Evolutionary conservation across 2,329 filamentous ascomycete genomes (phyloP).

Genomic region (Colletotrichum lentis): DNA sequence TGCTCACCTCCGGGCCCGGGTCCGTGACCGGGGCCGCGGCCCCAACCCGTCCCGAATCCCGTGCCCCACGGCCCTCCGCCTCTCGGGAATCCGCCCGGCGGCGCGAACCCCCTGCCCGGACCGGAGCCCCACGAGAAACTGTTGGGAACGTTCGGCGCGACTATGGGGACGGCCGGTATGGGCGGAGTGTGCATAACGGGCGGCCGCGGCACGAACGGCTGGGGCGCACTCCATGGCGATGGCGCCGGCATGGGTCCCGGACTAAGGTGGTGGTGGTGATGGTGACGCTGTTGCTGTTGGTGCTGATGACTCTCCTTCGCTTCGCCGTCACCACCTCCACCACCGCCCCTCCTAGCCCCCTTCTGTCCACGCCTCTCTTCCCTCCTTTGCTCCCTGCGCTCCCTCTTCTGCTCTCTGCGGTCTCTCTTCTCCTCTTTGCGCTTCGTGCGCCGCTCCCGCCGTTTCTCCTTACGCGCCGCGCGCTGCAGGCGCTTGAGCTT

Average conservation of each 20-base stretch:
- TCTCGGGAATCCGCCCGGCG: background rate
- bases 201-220: conserved; percentile 15
- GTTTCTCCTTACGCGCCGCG: conserved; percentile 43
- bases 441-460: conserved; percentile 43
- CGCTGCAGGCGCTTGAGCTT: conserved; percentile 45
- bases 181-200: conserved; percentile 19
- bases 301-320: conserved; percentile 10
- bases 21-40: background rate
- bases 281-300: conserved; percentile 8
- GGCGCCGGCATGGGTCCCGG: conserved; percentile 2
- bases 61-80: conserved; percentile 12
- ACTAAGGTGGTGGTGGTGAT: conserved; percentile 14
- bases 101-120: conserved; percentile 4
- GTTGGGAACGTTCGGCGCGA: background rate
- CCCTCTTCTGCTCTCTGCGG: conserved; percentile 47
- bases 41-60: conserved; percentile 28
- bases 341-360: conserved; percentile 43
- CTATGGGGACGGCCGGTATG: conserved; percentile 6
- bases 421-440: conserved; percentile 43
- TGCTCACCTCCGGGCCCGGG: background rate
- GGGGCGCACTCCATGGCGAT: conserved; percentile 17
- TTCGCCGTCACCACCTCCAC: conserved; percentile 4
- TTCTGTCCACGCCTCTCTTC: conserved; percentile 45
- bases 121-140: conserved; percentile 16
- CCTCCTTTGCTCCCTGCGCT: conserved; percentile 44